Percentiles rank a stretch among this genome's conserved stretches.
phyloP scores from a whole-genome alignment of 2,329 filamentous ascomycete species.

The Tothia fuscella region DNA sequence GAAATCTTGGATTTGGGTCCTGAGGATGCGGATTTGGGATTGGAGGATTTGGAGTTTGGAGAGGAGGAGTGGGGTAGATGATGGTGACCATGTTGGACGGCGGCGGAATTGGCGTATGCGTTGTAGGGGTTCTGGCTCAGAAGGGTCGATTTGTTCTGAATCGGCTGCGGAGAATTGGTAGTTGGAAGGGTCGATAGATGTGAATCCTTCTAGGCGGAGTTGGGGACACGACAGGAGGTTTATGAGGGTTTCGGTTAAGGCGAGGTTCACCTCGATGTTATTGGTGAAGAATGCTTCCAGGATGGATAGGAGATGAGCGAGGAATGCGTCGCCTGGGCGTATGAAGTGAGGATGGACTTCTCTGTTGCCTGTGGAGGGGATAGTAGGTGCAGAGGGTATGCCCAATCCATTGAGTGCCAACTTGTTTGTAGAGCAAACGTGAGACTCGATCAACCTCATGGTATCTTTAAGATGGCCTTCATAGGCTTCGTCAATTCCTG shows the following conservation, averaged over 20 bases:
- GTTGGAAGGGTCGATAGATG: constrained; percentile 55
- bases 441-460: constrained; percentile 55
- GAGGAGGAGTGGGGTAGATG: constrained; percentile 29
- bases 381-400: constrained; percentile 38
- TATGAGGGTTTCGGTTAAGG: constrained; percentile 71
- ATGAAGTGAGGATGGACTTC: constrained; percentile 47
- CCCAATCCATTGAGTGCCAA: constrained; percentile 48
- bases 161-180: constrained; percentile 21
- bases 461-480: constrained; percentile 61
- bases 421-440: constrained; percentile 60
- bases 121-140: constrained; percentile 19
- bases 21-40: constrained; percentile 30
- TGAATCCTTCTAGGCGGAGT: constrained; percentile 81
- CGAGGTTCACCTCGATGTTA: constrained; percentile 80
- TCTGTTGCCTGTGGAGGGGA: constrained; percentile 40
- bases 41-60: constrained; percentile 30
- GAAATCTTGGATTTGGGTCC: constrained; percentile 32
- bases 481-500: constrained; percentile 62
- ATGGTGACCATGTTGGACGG: constrained; percentile 24
- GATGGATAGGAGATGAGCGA: constrained; percentile 42
- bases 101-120: constrained; percentile 25
- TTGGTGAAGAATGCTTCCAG: constrained; percentile 79
- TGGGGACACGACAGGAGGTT: constrained; percentile 76
- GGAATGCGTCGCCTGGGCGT: constrained; percentile 48
- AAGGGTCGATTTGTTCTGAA: constrained; percentile 12